Evolutionary conservation across 176 grass and related monocot species (phyloP).

Genomic region (Hordeum marinum): DNA sequence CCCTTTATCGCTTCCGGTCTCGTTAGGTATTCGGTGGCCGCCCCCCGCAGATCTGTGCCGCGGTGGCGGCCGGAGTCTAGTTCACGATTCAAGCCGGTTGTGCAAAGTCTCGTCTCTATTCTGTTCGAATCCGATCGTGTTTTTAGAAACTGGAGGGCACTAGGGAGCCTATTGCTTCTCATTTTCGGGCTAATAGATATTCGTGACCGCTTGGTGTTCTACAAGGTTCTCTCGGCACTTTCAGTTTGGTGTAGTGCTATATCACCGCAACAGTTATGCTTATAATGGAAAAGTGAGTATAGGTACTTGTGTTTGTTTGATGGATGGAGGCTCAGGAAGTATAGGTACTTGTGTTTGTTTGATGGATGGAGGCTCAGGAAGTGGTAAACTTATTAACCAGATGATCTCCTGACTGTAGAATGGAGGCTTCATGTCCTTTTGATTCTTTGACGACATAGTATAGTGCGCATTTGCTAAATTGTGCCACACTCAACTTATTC

Average conservation of each 20-base stretch:
- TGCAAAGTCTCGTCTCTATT: not conserved
- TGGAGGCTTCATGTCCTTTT: not conserved
- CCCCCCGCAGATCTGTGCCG: slow-evolving; percentile 22
- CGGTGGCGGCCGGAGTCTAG: not conserved
- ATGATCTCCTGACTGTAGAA: not conserved
- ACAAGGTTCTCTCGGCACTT: not conserved
- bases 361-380: not conserved
- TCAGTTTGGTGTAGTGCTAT: not conserved
- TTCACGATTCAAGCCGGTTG: not conserved
- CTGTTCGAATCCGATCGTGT: not conserved
- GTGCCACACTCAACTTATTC: not conserved
- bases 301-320: not conserved
- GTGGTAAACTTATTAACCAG: slow-evolving; percentile 1
- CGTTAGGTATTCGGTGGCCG: slow-evolving; percentile 25
- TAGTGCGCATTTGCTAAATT: not conserved
- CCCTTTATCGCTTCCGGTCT: not conserved
- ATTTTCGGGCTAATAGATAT: not conserved
- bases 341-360: not conserved
- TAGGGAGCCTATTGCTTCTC: not conserved
- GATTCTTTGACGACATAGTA: not conserved
- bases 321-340: not conserved
- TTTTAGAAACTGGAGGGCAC: not conserved
- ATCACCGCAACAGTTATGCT: not conserved
- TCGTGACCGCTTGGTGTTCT: not conserved
- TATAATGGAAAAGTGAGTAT: not conserved